Percentiles rank a stretch among this genome's conserved stretches.
Conservation (phyloP, 768 basidiomycete species). For the Clathrus columnatus region DNA sequence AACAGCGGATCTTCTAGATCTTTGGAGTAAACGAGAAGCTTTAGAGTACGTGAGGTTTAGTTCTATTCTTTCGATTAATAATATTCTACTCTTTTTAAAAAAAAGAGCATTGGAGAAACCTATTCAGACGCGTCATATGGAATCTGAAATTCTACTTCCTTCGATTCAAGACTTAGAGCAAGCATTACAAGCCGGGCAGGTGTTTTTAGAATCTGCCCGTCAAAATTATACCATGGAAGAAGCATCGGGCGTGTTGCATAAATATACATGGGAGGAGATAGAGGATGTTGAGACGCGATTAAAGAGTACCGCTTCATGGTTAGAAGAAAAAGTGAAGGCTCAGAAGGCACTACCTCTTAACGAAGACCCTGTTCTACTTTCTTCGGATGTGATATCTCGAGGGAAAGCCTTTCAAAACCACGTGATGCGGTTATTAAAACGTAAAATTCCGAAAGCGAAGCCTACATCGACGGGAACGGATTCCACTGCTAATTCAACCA, state of each 20-base stretch:
- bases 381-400: constrained; percentile 75
- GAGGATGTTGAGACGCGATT: constrained; percentile 68
- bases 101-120: constrained; percentile 67
- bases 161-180: constrained; percentile 86
- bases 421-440: constrained; percentile 56
- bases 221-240: constrained; percentile 63
- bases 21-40: constrained; percentile 66
- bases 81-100: neutral
- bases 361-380: constrained; percentile 81
- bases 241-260: constrained; percentile 52
- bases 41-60: constrained; percentile 62
- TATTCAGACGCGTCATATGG: constrained; percentile 79
- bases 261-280: constrained; percentile 84
- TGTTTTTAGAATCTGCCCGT: constrained; percentile 80
- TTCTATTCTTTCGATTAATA: neutral
- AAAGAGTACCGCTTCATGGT: constrained; percentile 76
- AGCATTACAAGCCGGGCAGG: constrained; percentile 35
- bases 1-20: constrained; percentile 62
- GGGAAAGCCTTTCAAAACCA: constrained; percentile 74
- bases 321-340: constrained; percentile 70
- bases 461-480: constrained; percentile 36
- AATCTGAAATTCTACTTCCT: constrained; percentile 78
- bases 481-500: constrained; percentile 4
- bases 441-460: constrained; percentile 58
- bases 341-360: constrained; percentile 67